Base-by-base conservation (phyloP, 2,329 filamentous ascomycete species). In the Ophiostoma pallidulum region DNA sequence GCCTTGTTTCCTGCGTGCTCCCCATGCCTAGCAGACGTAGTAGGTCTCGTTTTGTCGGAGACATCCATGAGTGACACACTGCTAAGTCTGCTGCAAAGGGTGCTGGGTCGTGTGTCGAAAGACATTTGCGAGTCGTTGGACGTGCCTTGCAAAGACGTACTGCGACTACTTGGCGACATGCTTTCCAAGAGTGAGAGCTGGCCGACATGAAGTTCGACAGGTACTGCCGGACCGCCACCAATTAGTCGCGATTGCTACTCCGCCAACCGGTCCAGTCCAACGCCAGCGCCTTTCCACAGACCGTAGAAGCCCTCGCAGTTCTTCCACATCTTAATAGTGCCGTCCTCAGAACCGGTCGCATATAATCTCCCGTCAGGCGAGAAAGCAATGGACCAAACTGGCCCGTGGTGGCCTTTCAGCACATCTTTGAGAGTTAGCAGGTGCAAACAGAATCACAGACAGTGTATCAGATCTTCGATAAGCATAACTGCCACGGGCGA, bases 301-400 rank as follows among this genome's bases (percentile, higher is more conserved):
- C 79, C 79, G 49, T 81, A 83, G 50, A 72, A 75, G 1, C 78
- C 79, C 6, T 80, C 75, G 51, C 78, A 82, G 54, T 83, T 83
- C 67, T 83, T 83, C 79, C 79, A 83, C 71, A 98, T 73, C 69
- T 98, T 98, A 64, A 98, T 94, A 0, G 92, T 98, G 35, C 92
- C 92, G 59, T 98, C 92, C 63, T 98, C 92, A 41, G 90, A 96
- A 26, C 87, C 92, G 2, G 92, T 98, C 2, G 90, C 92, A 62
- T 97, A 98, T 8, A 98, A 71, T 62, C 94, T 96, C 40, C 90
- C 90, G 60, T 98, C 92, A 0, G 92, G 92, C 0, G 90, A 92
- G 66, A 95, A 98, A 48, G 84, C 84, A 51, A 94, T 82, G 6
- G 89, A 95, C 92, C 92, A 98, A 53, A 98, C 92, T 1, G 91